Evolutionary conservation across 2,329 filamentous ascomycete species (phyloP), one percentile per base, ranked within the genome.

Genomic region (Pseudopithomyces chartarum): DNA sequence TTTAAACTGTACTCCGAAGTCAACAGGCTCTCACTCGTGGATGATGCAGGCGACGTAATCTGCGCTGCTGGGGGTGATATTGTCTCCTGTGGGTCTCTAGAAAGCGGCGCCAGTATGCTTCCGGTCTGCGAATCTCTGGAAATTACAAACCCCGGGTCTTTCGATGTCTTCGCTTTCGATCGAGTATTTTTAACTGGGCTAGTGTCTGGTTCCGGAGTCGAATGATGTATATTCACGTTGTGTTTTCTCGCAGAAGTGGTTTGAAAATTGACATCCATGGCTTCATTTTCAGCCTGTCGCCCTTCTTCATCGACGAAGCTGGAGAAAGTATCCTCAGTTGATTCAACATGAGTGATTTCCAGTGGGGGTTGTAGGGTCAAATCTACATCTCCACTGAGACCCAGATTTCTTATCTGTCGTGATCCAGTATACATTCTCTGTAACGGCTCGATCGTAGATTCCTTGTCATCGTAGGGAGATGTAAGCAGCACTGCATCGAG

Each of bases 141-240:
- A 5, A 48, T 54, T 5, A 66, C 61, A 2, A 66, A 62, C 15
- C 62, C 46, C 6, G 67, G 65, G 13, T 69, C 68, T 11, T 52
- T 53, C 22, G 67, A 67, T 1, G 57, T 39, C 48, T 71, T 74
- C 0, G 66, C 64, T 33, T 71, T 73, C 2, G 72, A 74, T 32
- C 71, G 61, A 3, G 71, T 73, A 52, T 70, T 75, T 17, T 63
- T 66, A 12, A 68, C 69, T 23, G 72, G 69, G 11, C 53, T 63
- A 17, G 68, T 66, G 6, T 61, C 62, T 13, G 67, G 56, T 3
- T 69, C 68, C 15, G 66, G 53, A 29, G 62, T 59, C 1, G 45
- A 46, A 15, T 65, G 57, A n/a, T 59, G n/a, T 49, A 66, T 57
- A n/a, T 61, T 65, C 12, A 66, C n/a, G 33, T 64, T 63, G 20